These are phyloP conservation scores for Suillus lakei DNA, from an alignment of 768 basidiomycete species.

Conservation along the genomic window DNA sequence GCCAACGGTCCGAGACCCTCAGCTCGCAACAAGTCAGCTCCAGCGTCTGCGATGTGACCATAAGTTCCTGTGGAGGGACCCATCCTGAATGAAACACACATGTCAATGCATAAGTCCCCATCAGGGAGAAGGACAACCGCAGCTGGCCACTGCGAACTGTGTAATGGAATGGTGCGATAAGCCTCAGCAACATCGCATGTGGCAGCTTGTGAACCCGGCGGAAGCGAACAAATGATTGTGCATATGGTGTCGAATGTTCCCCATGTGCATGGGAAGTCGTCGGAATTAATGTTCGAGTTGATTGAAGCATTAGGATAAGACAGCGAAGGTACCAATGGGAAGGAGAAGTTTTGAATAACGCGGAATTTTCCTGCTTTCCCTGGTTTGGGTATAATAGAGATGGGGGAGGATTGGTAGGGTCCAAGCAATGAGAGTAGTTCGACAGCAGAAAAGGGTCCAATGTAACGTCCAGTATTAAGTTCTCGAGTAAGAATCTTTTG, in stretches of 20 bases:
- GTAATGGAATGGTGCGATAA: slow-evolving; percentile 34
- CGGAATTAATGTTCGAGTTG: slow-evolving; percentile 38
- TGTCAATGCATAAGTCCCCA: slow-evolving; percentile 12
- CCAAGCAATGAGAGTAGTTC: slow-evolving; percentile 12
- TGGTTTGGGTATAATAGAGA: slow-evolving; percentile 39
- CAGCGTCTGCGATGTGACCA: slow-evolving; percentile 4
- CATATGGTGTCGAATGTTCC: slow-evolving; percentile 42
- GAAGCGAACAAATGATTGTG: slow-evolving; percentile 27
- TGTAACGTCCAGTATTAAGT: slow-evolving; percentile 28
- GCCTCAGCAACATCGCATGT: slow-evolving; percentile 39
- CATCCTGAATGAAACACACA: neutral
- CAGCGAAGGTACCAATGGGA: slow-evolving; percentile 16
- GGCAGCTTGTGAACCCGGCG: slow-evolving; percentile 35
- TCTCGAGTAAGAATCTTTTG: slow-evolving; percentile 12
- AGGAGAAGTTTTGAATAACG: slow-evolving; percentile 44
- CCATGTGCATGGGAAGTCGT: slow-evolving; percentile 46
- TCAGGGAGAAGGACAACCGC: slow-evolving; percentile 24
- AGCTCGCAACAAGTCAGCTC: neutral
- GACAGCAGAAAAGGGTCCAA: slow-evolving; percentile 18
- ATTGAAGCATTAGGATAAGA: slow-evolving; percentile 26
- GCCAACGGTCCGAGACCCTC: neutral
- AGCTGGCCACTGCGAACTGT: slow-evolving; percentile 33
- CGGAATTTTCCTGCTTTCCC: slow-evolving; percentile 37
- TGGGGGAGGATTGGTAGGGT: slow-evolving; percentile 22
- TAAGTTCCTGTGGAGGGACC: neutral